Conservation (phyloP, 2,329 filamentous ascomycete genomes). For the Epichloe sylvatica region DNA sequence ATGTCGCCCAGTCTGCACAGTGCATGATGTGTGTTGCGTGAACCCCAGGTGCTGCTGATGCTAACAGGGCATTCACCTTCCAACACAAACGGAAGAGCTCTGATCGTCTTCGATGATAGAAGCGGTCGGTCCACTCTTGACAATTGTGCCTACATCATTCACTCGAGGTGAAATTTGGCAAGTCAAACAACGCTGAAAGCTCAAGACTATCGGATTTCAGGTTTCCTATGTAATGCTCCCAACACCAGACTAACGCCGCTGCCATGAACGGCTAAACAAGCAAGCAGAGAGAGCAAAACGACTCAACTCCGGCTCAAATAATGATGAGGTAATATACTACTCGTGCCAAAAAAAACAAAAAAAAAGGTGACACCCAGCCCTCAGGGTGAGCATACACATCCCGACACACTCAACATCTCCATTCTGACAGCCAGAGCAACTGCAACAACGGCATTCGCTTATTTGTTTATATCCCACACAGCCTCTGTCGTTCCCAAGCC, state of each 20-base stretch:
- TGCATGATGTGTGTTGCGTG: no score
- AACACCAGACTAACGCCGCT: constrained; percentile 20
- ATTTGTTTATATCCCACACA: neutral
- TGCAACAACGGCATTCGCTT: neutral
- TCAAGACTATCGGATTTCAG: constrained; percentile 12
- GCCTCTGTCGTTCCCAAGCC: neutral
- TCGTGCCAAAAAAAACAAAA: constrained; percentile 1
- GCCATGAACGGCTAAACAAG: constrained; percentile 15
- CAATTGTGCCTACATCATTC: neutral
- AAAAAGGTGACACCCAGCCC: neutral
- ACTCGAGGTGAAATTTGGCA: neutral
- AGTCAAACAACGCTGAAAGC: neutral
- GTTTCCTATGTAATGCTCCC: constrained; percentile 17
- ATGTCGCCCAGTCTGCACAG: no score
- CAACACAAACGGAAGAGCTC: no score
- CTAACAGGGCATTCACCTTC: no score
- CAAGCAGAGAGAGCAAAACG: constrained; percentile 10
- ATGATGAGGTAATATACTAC: constrained; percentile 3
- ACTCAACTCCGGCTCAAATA: constrained; percentile 2
- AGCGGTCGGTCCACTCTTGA: neutral
- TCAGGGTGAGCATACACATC: neutral
- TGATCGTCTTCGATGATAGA: no score
- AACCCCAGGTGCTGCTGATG: no score
- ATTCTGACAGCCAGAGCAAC: neutral
- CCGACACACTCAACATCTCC: neutral